Evolutionary conservation across 2,329 filamentous ascomycete genomes (phyloP).

Genomic region (Xylariaceae sp.): DNA sequence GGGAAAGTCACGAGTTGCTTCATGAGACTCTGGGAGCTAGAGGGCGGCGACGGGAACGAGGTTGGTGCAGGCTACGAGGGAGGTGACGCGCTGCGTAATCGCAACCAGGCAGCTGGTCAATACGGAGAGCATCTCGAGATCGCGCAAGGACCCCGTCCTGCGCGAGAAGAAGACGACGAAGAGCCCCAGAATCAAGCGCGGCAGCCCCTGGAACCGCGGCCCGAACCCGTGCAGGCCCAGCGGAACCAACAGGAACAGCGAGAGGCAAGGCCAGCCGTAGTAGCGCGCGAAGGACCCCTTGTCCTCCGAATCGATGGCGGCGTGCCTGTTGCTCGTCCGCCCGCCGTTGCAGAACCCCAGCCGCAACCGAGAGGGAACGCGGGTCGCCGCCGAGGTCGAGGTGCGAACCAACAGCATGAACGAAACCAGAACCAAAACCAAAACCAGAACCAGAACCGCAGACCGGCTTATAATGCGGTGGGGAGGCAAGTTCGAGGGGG

Average conservation of each 20-base stretch:
- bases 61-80: constrained; percentile 44
- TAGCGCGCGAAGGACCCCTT: constrained; percentile 55
- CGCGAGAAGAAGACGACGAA: constrained; percentile 27
- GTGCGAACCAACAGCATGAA: constrained; percentile 24
- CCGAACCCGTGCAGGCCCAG: constrained; percentile 11
- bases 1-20: constrained; percentile 64
- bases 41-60: constrained; percentile 68
- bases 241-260: constrained; percentile 24
- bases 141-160: constrained; percentile 23
- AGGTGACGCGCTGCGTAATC: constrained; percentile 25
- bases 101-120: constrained; percentile 18
- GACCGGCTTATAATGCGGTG: no score
- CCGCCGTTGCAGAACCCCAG: constrained; percentile 14
- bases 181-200: constrained; percentile 26
- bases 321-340: constrained; percentile 26
- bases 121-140: constrained; percentile 21
- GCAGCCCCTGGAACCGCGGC: constrained; percentile 20
- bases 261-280: constrained; percentile 35
- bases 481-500: no score
- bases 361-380: constrained; percentile 24
- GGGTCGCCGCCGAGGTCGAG: constrained; percentile 29
- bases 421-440: constrained; percentile 24
- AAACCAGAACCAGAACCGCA: constrained; percentile 19
- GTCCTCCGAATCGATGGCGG: constrained; percentile 50
- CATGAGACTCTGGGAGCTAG: constrained; percentile 84